A percentile compares a stretch with the other conserved stretches of the same genome.
phyloP scores from a whole-genome alignment of 805 yeast genomes.

The Jamesozyma jinghongensis region DNA sequence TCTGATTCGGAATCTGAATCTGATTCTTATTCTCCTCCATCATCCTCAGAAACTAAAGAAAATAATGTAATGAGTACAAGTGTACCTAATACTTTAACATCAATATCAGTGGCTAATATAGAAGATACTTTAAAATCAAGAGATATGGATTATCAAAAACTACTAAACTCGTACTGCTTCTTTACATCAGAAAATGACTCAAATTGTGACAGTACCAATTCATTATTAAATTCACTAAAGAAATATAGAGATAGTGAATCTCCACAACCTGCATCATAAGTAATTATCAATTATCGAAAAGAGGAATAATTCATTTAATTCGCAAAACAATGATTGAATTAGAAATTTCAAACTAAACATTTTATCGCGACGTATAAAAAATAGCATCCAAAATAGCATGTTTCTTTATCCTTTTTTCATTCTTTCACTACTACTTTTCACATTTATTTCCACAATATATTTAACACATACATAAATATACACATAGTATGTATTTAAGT shows the following conservation, averaged over 20 bases:
- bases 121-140: constrained; percentile 1
- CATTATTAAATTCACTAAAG: neutral
- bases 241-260: neutral
- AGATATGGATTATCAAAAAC: constrained; percentile 2
- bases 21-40: neutral
- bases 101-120: neutral
- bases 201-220: neutral
- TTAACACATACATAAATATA: too few relatives aligned
- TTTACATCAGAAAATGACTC: constrained; percentile 2
- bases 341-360: too few relatives aligned
- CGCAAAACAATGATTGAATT: too few relatives aligned
- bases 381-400: too few relatives aligned
- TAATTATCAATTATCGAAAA: too few relatives aligned
- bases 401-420: too few relatives aligned
- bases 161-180: constrained; percentile 6
- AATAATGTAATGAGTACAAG: neutral
- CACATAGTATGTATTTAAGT: too few relatives aligned
- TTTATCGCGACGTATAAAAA: too few relatives aligned
- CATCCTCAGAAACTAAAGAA: neutral
- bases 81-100: constrained; percentile 1
- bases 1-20: neutral
- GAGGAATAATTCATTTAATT: too few relatives aligned
- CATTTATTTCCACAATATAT: too few relatives aligned
- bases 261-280: constrained; percentile 1
- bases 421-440: too few relatives aligned